These are phyloP conservation scores for Moniliella sp. DNA, from an alignment of 1,284 basidiomycete species.

Conservation along the genomic window DNA sequence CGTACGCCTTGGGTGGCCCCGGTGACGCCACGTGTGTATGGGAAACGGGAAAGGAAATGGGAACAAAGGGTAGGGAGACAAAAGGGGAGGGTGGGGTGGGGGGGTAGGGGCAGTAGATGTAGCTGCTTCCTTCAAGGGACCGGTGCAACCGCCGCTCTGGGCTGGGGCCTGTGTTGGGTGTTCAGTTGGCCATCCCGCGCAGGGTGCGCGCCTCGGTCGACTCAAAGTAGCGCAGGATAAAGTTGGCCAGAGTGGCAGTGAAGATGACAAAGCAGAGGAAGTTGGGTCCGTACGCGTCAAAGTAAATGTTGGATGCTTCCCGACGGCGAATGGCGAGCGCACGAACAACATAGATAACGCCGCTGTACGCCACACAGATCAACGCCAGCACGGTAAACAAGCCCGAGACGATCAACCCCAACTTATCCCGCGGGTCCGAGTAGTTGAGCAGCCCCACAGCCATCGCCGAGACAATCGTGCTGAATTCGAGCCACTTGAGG, in stretches of 20 bases:
- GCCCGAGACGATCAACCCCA: slow-evolving; percentile 59
- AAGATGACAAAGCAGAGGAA: slow-evolving; percentile 23
- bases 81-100: too few relatives aligned
- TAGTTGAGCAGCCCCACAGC: slow-evolving; percentile 50
- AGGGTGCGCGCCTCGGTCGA: slow-evolving; percentile 6
- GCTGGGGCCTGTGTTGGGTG: too few relatives aligned
- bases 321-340: slow-evolving; percentile 44
- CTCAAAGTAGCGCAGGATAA: slow-evolving; percentile 20
- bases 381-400: slow-evolving; percentile 74
- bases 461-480: slow-evolving; percentile 40
- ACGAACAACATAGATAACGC: slow-evolving; percentile 66
- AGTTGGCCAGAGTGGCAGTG: slow-evolving; percentile 22
- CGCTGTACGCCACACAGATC: slow-evolving; percentile 68
- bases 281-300: slow-evolving; percentile 23
- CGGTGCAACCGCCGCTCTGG: too few relatives aligned
- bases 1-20: too few relatives aligned
- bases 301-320: slow-evolving; percentile 27
- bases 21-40: too few relatives aligned
- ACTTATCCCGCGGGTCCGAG: slow-evolving; percentile 49
- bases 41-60: too few relatives aligned
- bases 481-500: slow-evolving; percentile 60
- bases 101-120: too few relatives aligned
- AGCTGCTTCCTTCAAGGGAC: too few relatives aligned
- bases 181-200: slow-evolving; percentile 17
- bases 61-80: too few relatives aligned